Conservation (phyloP, 495 filamentous ascomycete genomes). For the Aspergillus nanangensis region DNA sequence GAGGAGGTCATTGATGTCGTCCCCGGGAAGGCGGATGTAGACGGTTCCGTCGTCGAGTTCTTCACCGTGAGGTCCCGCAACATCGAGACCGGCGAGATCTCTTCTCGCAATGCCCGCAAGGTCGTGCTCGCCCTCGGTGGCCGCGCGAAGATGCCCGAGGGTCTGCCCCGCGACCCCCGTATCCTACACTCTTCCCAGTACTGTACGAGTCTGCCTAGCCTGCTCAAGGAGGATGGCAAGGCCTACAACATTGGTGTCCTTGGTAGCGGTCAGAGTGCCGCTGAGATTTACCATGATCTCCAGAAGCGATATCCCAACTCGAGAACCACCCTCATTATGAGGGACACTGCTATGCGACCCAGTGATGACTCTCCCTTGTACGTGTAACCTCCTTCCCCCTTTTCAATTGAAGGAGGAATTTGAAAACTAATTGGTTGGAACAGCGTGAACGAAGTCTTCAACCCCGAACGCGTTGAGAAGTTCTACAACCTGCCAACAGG, state of each 20-base stretch:
- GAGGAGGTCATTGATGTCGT: conserved; percentile 63
- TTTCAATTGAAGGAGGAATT: too few relatives aligned
- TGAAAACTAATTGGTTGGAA: too few relatives aligned
- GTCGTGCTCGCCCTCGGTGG: conserved; percentile 87
- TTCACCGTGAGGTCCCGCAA: conserved; percentile 56
- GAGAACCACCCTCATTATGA: conserved; percentile 71
- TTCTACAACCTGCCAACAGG: conserved; percentile 61
- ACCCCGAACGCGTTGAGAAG: conserved; percentile 72
- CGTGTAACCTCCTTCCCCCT: too few relatives aligned
- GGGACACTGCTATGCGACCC: conserved; percentile 73
- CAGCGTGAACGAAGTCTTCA: conserved; percentile 95
- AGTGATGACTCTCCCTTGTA: conserved; percentile 96
- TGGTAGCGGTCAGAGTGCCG: conserved; percentile 87
- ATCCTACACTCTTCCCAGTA: conserved; percentile 93
- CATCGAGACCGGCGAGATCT: conserved; percentile 43
- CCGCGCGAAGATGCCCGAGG: conserved; percentile 67
- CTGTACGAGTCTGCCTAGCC: conserved; percentile 52
- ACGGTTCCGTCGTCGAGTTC: conserved; percentile 36
- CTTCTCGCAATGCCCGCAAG: conserved; percentile 60
- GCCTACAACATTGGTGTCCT: conserved; percentile 76
- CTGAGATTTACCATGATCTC: conserved; percentile 91
- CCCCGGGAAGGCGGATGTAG: conserved; percentile 31
- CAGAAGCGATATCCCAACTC: conserved; percentile 78
- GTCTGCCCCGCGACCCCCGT: conserved; percentile 58
- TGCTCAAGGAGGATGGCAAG: conserved; percentile 52